Evolutionary conservation across 164 flowering plant species (phyloP).

Genomic region (Magnolia officinalis): DNA sequence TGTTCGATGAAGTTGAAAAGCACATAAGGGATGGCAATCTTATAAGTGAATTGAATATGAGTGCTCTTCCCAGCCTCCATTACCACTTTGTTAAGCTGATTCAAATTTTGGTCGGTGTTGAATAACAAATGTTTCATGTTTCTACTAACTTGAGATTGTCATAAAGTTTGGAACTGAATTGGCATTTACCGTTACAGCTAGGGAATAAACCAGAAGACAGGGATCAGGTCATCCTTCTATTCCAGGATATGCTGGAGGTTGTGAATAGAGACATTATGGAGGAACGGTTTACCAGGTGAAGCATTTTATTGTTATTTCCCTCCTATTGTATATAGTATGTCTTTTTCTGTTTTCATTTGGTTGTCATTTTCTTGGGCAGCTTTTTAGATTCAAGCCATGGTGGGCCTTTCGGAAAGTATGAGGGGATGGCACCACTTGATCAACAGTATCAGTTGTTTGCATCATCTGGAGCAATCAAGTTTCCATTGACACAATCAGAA

Average conservation of each 20-base stretch:
- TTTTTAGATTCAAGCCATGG: slow-evolving; percentile 73
- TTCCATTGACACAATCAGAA: slow-evolving; percentile 61
- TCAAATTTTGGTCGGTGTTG: slow-evolving; percentile 49
- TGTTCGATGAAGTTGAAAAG: slow-evolving; percentile 67
- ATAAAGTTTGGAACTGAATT: background rate
- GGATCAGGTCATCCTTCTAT: slow-evolving; percentile 73
- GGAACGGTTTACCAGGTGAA: slow-evolving; percentile 57
- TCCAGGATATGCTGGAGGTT: slow-evolving; percentile 96
- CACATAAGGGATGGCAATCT: slow-evolving; percentile 48
- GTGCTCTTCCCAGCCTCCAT: slow-evolving; percentile 77
- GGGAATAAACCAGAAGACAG: slow-evolving; percentile 61
- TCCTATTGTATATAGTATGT: background rate
- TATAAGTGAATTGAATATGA: slow-evolving; percentile 60
- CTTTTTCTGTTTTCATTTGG: background rate
- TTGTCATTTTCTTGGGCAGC: slow-evolving; percentile 25
- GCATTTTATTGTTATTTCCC: background rate
- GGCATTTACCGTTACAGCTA: slow-evolving; percentile 34
- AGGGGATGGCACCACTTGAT: slow-evolving; percentile 54
- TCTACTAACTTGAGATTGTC: background rate
- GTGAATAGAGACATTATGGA: slow-evolving; percentile 87
- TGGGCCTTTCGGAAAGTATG: slow-evolving; percentile 48
- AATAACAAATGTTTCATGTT: slow-evolving; percentile 32
- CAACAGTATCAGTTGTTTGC: slow-evolving; percentile 80
- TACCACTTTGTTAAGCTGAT: slow-evolving; percentile 72
- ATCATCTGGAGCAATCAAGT: slow-evolving; percentile 70